Conservation (phyloP, 2,329 filamentous ascomycete species). For the Cladophialophora chaetospira region DNA sequence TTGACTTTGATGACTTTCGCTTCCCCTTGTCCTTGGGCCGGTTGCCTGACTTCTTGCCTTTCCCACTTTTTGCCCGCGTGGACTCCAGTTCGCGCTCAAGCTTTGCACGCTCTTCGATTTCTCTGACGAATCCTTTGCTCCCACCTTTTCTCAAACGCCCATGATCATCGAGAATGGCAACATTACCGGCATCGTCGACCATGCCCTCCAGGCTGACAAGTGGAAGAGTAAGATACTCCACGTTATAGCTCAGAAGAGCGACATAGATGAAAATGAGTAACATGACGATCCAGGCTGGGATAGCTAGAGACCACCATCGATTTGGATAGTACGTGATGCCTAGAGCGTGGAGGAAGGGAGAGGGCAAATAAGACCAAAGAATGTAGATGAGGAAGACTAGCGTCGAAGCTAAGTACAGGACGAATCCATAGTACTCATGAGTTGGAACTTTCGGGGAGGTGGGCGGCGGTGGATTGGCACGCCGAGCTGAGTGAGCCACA, state of each 20-base stretch:
- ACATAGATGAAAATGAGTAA: constrained; percentile 89
- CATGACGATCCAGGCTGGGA: constrained; percentile 89
- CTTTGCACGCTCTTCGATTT: constrained; percentile 24
- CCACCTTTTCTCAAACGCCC: constrained; percentile 57
- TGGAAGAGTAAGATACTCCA: constrained; percentile 80
- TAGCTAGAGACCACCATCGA: constrained; percentile 94
- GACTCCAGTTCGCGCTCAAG: constrained; percentile 43
- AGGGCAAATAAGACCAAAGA: constrained; percentile 87
- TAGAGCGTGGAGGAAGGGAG: constrained; percentile 85
- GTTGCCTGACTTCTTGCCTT: constrained; percentile 7
- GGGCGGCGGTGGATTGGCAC: constrained; percentile 69
- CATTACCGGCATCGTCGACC: constrained; percentile 84
- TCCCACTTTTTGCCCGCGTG: constrained; percentile 41
- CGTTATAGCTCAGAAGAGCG: constrained; percentile 87
- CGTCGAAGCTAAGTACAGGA: constrained; percentile 86
- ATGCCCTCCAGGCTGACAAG: constrained; percentile 82
- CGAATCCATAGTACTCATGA: constrained; percentile 99
- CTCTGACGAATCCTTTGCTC: constrained; percentile 38
- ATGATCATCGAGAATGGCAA: constrained; percentile 77
- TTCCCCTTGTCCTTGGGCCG: constrained; percentile 34
- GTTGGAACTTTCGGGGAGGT: constrained; percentile 94
- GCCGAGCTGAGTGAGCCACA: constrained; percentile 62
- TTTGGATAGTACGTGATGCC: constrained; percentile 97
- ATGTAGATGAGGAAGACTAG: constrained; percentile 74
- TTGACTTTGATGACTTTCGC: constrained; percentile 14